Base-by-base conservation (phyloP, 768 basidiomycete genomes). In the Auriscalpium vulgare region DNA sequence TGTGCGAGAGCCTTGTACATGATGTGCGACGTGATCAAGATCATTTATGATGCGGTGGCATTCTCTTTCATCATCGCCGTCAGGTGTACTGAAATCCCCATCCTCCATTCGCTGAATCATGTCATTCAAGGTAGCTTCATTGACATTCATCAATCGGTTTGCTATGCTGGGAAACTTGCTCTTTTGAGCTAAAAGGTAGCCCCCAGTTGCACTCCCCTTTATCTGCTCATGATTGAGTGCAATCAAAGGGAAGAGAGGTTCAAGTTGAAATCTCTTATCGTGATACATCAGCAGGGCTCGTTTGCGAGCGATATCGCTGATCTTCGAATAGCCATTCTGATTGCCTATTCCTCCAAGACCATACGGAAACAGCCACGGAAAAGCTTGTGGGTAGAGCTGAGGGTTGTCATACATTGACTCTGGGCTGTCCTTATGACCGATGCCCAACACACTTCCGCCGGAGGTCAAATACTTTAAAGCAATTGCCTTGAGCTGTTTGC, bases 301-400 rank as follows among this genome's bases (percentile, higher is more conserved):
- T 47, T 17, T 56, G 50, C 19, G 69, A 71, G 44, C 73, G 72
- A 17, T 47, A 16, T 66, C 62, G 4, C 67, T 67, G 0, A 72
- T 50, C 35, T 51, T 43, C 44, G 48, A 21, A 10, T 9, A 17
- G 37, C 48, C 6, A 8, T 35, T 36, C 9, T 47, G n/a, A 61
- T 65, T 55, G 4, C 70, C 71, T 10, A 75, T 63, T 0, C 71
- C 72, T 7, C 73, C 75, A 10, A 60, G 19, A 0, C 75, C 72
- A 63, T 75, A 75, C 0, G 73, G 74, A 59, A 72, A 77, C 2
- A 75, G 55, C 72, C 74, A 75, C 0, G 73, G 73, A 62, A 71
- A 74, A 69, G 71, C 71, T 16, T 66, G 60, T 2, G 75, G 71
- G 59, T 71, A 75, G 1, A 72, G 52, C 4, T 62, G 53, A 4